Percentiles rank a stretch among this genome's conserved stretches.
Evolutionary conservation across 1,284 basidiomycete genomes (phyloP).

Genomic region (Ceratobasidium sp.): DNA sequence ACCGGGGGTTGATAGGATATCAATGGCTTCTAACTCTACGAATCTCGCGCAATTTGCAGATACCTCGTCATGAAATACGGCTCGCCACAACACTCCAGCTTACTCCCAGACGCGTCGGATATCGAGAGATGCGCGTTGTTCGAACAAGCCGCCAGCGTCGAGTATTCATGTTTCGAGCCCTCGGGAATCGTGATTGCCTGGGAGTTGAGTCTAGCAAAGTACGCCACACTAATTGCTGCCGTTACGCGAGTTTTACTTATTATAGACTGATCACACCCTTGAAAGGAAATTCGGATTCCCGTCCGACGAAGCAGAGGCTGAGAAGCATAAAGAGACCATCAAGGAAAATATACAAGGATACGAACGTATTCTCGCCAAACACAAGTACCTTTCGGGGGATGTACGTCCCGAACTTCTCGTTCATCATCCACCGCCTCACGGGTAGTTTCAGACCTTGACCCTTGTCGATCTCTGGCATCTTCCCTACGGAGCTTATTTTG

Average conservation of each 20-base stretch:
- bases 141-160: conserved; percentile 57
- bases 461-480: conserved; percentile 70
- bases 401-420: conserved; percentile 54
- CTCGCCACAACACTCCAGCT: conserved; percentile 55
- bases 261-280: background rate
- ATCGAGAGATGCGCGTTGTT: conserved; percentile 56
- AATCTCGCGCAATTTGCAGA: conserved; percentile 69
- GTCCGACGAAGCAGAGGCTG: conserved; percentile 56
- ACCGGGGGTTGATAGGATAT: conserved; percentile 29
- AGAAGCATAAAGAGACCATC: conserved; percentile 56
- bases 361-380: conserved; percentile 64
- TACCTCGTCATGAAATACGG: conserved; percentile 65
- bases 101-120: conserved; percentile 53
- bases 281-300: conserved; percentile 6
- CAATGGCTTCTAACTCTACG: conserved; percentile 50
- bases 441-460: conserved; percentile 55
- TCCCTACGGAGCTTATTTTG: conserved; percentile 61
- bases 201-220: conserved; percentile 18
- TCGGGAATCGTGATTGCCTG: conserved; percentile 12
- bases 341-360: conserved; percentile 62
- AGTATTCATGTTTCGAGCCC: conserved; percentile 56
- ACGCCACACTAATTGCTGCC: background rate
- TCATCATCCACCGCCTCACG: background rate
- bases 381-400: conserved; percentile 65
- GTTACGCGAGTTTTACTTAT: too few species aligned